These are phyloP conservation scores for Phytopythium sindhum DNA, from an alignment of 352 stramenopile genomes.

Conservation along the genomic window DNA sequence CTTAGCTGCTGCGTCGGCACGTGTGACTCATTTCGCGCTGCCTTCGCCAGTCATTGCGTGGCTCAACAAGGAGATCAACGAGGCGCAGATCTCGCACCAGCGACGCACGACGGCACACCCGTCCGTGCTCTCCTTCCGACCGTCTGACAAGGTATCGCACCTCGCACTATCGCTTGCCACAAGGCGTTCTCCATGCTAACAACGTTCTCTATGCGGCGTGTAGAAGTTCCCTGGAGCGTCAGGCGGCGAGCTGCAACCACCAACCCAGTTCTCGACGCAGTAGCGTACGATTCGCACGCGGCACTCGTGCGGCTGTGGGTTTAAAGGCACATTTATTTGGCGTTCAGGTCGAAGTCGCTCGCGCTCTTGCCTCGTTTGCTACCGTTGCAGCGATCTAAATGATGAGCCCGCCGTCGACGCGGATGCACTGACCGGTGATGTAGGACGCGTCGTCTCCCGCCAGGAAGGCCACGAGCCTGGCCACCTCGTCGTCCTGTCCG, in stretches of 20 bases:
- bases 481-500: slow-evolving; percentile 65
- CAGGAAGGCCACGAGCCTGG: slow-evolving; percentile 78
- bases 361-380: background rate
- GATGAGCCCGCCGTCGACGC: slow-evolving; percentile 72
- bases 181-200: background rate
- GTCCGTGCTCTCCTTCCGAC: slow-evolving; percentile 66
- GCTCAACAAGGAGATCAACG: slow-evolving; percentile 92
- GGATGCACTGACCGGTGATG: slow-evolving; percentile 84
- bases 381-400: slow-evolving; percentile 33
- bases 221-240: slow-evolving; percentile 13
- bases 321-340: background rate
- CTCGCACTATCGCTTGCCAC: background rate
- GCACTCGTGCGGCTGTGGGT: background rate
- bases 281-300: slow-evolving; percentile 14
- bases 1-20: background rate
- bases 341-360: slow-evolving; percentile 6
- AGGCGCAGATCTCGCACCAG: slow-evolving; percentile 77
- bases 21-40: background rate
- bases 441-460: slow-evolving; percentile 72
- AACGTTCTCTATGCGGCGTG: background rate
- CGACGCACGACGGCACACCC: slow-evolving; percentile 56
- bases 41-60: slow-evolving; percentile 73
- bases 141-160: slow-evolving; percentile 43
- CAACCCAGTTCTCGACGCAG: slow-evolving; percentile 17
- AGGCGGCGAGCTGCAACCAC: slow-evolving; percentile 13